These are phyloP conservation scores for Purpureocillium takamizusanense DNA, from an alignment of 2,329 filamentous ascomycete species.

Conservation along the genomic window DNA sequence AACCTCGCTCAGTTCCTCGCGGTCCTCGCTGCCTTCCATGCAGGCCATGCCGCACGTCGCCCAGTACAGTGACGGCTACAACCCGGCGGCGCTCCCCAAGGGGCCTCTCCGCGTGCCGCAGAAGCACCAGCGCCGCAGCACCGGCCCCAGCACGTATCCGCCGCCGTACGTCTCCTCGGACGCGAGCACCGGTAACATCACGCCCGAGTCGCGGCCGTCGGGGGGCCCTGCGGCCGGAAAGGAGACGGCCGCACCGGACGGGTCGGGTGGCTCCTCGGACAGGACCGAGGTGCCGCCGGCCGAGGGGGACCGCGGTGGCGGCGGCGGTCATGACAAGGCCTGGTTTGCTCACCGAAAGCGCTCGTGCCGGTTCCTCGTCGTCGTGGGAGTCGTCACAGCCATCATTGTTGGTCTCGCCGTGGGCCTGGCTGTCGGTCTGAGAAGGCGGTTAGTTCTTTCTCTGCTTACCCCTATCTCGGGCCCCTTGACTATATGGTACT, in stretches of 20 bases:
- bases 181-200: slow-evolving; percentile 7
- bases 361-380: slow-evolving; percentile 23
- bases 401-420: slow-evolving; percentile 25
- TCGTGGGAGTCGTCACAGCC: slow-evolving; percentile 18
- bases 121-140: slow-evolving; percentile 16
- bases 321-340: slow-evolving; percentile 5
- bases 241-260: slow-evolving; percentile 6
- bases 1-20: slow-evolving; percentile 6
- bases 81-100: slow-evolving; percentile 11
- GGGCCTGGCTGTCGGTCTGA: slow-evolving; percentile 30
- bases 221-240: no score
- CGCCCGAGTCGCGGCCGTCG: not conserved
- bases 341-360: slow-evolving; percentile 12
- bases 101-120: slow-evolving; percentile 19
- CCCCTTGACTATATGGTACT: no score
- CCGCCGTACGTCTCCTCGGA: slow-evolving; percentile 12
- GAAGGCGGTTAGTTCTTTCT: slow-evolving; percentile 24
- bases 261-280: slow-evolving; percentile 5
- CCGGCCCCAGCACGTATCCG: slow-evolving; percentile 10
- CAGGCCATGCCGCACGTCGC: slow-evolving; percentile 27
- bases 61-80: slow-evolving; percentile 19
- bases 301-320: not conserved
- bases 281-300: slow-evolving; percentile 6
- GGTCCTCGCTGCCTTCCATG: slow-evolving; percentile 16
- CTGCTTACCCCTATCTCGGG: not conserved